Evolutionary conservation across 2,329 filamentous ascomycete species (phyloP).

Genomic region (Zarea fungicola): DNA sequence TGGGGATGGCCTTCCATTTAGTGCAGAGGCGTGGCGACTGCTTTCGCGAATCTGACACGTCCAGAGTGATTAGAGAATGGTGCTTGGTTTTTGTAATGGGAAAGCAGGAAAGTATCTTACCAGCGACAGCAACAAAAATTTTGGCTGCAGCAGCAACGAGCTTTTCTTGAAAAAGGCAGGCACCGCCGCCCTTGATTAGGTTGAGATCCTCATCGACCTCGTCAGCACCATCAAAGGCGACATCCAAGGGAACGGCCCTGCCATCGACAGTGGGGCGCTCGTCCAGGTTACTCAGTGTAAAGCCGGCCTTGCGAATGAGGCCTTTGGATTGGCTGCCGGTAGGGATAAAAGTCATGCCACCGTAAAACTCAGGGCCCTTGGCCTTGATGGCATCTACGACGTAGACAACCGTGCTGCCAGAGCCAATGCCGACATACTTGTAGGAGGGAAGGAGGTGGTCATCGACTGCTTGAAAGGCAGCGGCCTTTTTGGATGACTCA

Average conservation of each 20-base stretch:
- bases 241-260: constrained; percentile 59
- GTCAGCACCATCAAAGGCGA: constrained; percentile 94
- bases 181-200: constrained; percentile 95
- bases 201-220: constrained; percentile 94
- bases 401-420: constrained; percentile 76
- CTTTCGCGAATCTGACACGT: constrained; percentile 76
- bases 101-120: constrained; percentile 38
- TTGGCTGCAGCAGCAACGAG: constrained; percentile 79
- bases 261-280: constrained; percentile 52
- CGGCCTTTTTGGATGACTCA: constrained; percentile 69
- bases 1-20: constrained; percentile 80
- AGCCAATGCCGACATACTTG: constrained; percentile 71
- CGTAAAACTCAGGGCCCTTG: constrained; percentile 48
- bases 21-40: constrained; percentile 68
- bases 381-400: constrained; percentile 75
- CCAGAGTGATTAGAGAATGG: not conserved
- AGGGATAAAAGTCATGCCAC: constrained; percentile 76
- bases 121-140: constrained; percentile 83
- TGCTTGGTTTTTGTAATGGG: not conserved
- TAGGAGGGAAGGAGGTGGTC: constrained; percentile 62
- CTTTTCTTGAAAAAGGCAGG: constrained; percentile 98
- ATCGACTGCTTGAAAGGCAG: constrained; percentile 67
- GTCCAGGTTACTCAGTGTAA: constrained; percentile 73
- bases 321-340: constrained; percentile 89
- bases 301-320: constrained; percentile 72